A percentile compares a stretch with the other conserved stretches of the same genome.
These are phyloP conservation scores for Themeda triandra DNA, from an alignment of 176 grass and related monocot genomes.

Conservation along the genomic window DNA sequence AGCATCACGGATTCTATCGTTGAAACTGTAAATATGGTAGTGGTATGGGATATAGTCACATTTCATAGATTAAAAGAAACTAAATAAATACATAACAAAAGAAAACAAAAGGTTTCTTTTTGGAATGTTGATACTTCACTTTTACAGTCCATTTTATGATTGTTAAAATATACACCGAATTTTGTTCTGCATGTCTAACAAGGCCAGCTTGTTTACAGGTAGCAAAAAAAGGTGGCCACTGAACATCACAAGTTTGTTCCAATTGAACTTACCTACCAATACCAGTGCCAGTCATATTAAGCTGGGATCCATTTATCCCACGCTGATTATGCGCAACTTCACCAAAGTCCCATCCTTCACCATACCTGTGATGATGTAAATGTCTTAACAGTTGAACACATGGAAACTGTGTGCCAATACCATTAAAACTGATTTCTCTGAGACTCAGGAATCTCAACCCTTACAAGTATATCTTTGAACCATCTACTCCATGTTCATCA, in stretches of 20 bases:
- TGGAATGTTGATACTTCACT: background rate
- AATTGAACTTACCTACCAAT: constrained; percentile 70
- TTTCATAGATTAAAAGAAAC: background rate
- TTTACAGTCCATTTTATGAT: background rate
- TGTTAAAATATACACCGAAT: background rate
- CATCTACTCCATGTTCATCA: constrained; percentile 76
- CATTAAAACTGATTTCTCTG: constrained; percentile 5
- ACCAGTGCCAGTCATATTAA: constrained; percentile 78
- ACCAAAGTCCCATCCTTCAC: constrained; percentile 96
- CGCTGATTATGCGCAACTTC: constrained; percentile 77
- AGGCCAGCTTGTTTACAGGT: background rate
- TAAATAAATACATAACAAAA: background rate
- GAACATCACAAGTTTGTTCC: background rate
- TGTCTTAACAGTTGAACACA: constrained; percentile 1
- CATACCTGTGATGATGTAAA: constrained; percentile 57
- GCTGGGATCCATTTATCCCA: constrained; percentile 91
- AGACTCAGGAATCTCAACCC: constrained; percentile 23
- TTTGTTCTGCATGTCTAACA: background rate
- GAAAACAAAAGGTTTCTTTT: background rate
- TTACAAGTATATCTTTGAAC: constrained; percentile 92
- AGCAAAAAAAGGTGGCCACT: background rate
- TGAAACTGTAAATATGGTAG: constrained; percentile 58
- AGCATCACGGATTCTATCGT: constrained; percentile 96
- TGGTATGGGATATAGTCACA: background rate
- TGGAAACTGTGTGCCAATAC: background rate